Percentiles rank a stretch among this genome's conserved stretches.
Conservation (phyloP, 148 eudicot genomes). For the Rhododendron mucronatum region DNA sequence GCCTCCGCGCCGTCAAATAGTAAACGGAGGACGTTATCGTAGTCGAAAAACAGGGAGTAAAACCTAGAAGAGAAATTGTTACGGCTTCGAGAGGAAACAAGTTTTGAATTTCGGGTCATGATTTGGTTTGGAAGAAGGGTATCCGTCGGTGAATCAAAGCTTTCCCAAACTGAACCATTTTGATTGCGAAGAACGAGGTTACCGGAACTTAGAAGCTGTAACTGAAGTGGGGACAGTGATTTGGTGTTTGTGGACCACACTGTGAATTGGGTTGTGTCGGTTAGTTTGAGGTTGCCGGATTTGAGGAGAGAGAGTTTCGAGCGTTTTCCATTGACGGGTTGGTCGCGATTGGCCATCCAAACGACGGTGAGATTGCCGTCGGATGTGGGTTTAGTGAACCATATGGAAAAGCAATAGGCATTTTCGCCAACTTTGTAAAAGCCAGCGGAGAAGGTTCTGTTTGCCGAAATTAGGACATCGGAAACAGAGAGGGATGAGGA, state of each 20-base stretch:
- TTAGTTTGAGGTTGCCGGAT: constrained; percentile 33
- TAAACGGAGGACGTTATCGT: constrained; percentile 29
- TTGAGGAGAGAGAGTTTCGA: constrained; percentile 27
- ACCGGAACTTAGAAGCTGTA: constrained; percentile 6
- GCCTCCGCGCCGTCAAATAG: constrained; percentile 20
- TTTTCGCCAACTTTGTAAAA: constrained; percentile 29
- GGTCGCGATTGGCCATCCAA: constrained; percentile 52
- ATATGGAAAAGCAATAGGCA: constrained; percentile 33
- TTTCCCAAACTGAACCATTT: constrained; percentile 32
- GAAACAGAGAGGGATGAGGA: constrained; percentile 27
- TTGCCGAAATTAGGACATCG: constrained; percentile 24
- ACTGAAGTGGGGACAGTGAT: background rate
- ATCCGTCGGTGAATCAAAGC: constrained; percentile 48
- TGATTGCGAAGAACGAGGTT: constrained; percentile 25
- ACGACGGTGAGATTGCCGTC: constrained; percentile 14
- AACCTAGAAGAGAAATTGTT: constrained; percentile 35
- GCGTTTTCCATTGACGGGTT: constrained; percentile 33
- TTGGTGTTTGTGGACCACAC: constrained; percentile 16
- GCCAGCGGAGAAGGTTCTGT: constrained; percentile 25
- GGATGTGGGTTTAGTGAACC: constrained; percentile 7
- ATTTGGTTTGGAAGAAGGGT: constrained; percentile 38
- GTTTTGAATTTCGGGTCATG: constrained; percentile 14
- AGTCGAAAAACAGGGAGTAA: constrained; percentile 34
- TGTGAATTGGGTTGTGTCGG: constrained; percentile 15
- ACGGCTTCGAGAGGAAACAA: constrained; percentile 31